These are phyloP conservation scores for Penium margaritaceum DNA, from an alignment of 139 green algal species.

Conservation along the genomic window DNA sequence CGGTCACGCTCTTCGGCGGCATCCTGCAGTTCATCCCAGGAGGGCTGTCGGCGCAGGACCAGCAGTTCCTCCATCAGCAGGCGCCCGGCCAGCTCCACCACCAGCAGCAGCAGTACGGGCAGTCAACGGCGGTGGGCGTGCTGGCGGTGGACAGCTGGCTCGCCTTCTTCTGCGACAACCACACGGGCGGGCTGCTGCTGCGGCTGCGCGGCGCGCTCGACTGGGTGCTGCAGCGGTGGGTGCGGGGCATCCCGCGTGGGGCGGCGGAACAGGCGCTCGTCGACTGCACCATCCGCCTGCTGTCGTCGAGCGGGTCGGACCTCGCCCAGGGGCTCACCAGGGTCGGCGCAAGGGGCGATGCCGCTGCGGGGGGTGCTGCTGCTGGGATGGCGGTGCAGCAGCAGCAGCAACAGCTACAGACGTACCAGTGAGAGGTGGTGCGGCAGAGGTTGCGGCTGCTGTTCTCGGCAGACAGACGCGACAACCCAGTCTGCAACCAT, in stretches of 20 bases:
- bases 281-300: constrained; percentile 10
- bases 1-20: constrained; percentile 15
- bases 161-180: constrained; percentile 13
- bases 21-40: not conserved
- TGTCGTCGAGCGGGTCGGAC: no score
- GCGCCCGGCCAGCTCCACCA: not conserved
- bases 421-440: no score
- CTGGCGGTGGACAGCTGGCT: constrained; percentile 27
- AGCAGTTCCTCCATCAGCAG: not conserved
- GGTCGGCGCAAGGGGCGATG: no score
- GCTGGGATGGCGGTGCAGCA: no score
- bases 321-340: no score
- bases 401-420: no score
- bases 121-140: not conserved
- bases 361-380: no score
- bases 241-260: not conserved
- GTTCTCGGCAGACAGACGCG: no score
- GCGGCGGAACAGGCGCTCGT: constrained; percentile 15
- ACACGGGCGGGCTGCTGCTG: constrained; percentile 14
- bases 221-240: constrained; percentile 22
- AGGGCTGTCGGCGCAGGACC: not conserved
- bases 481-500: no score
- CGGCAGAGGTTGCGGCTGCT: no score
- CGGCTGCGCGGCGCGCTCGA: constrained; percentile 18
- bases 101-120: not conserved